Evolutionary conservation across 495 filamentous ascomycete species (phyloP).

Genomic region (Talaromyces nanjingensis): DNA sequence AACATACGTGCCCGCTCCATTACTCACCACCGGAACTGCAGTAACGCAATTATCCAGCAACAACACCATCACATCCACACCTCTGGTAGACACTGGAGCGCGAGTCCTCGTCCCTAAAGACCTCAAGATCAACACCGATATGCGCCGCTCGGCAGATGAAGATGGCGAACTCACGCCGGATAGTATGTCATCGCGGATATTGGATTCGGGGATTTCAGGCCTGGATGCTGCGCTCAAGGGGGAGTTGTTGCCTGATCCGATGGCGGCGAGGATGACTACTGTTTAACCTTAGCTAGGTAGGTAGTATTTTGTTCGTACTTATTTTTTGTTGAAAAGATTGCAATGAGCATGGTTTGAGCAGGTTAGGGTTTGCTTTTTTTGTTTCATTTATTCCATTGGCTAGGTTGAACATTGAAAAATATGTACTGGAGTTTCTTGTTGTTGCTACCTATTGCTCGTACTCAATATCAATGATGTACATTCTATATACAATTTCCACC

Average conservation of each 20-base stretch:
- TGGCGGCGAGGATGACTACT: slow-evolving; percentile 32
- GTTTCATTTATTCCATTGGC: background rate
- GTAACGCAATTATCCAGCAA: slow-evolving; percentile 7
- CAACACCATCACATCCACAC: slow-evolving; percentile 16
- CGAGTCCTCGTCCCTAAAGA: slow-evolving; percentile 27
- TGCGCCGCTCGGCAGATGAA: slow-evolving; percentile 26
- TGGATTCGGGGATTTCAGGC: slow-evolving; percentile 44
- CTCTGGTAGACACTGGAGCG: background rate
- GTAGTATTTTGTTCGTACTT: background rate
- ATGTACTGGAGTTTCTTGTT: slow-evolving; percentile 4
- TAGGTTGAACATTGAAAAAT: background rate
- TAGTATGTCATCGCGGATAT: slow-evolving; percentile 60
- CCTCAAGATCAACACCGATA: slow-evolving; percentile 38
- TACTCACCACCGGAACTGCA: slow-evolving; percentile 19
- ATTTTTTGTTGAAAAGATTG: slow-evolving; percentile 11
- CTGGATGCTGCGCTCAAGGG: slow-evolving; percentile 33
- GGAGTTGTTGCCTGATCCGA: slow-evolving; percentile 36
- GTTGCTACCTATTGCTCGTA: background rate
- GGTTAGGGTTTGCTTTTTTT: slow-evolving; percentile 7
- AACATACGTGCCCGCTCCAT: slow-evolving; percentile 32
- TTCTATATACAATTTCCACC: slow-evolving; percentile 7
- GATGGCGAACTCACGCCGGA: slow-evolving; percentile 56
- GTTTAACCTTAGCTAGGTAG: slow-evolving; percentile 11
- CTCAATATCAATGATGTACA: slow-evolving; percentile 7
- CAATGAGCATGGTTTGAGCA: slow-evolving; percentile 2